Evolutionary conservation across 2,329 filamentous ascomycete genomes (phyloP).

Genomic region (Alternaria atra): DNA sequence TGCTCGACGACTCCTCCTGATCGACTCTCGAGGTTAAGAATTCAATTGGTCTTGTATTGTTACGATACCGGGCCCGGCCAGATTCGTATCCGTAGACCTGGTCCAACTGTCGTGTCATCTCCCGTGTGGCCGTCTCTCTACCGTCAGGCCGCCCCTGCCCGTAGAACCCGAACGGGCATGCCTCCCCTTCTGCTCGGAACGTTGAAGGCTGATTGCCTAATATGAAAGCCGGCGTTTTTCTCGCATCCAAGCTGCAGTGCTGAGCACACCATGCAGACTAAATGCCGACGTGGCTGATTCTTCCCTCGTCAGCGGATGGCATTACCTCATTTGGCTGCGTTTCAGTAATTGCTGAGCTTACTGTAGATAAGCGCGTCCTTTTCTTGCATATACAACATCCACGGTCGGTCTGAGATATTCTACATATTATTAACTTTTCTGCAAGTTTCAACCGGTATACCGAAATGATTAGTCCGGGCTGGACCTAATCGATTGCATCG

Average conservation of each 20-base stretch:
- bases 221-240: neutral
- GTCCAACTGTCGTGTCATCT: conserved; percentile 19
- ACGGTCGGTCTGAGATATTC: neutral
- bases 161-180: conserved; percentile 1
- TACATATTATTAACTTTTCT: neutral
- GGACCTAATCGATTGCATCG: conserved; percentile 4
- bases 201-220: neutral
- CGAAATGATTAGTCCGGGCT: neutral
- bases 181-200: conserved; percentile 10
- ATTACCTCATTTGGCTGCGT: neutral
- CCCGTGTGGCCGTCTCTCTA: conserved; percentile 19
- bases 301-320: neutral
- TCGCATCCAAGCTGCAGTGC: neutral
- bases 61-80: neutral
- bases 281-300: neutral
- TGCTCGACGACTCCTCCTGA: neutral
- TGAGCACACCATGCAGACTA: neutral
- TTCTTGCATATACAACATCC: neutral
- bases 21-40: neutral
- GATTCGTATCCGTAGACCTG: conserved; percentile 18
- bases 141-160: conserved; percentile 10
- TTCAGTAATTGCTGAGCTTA: neutral
- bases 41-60: conserved; percentile 8
- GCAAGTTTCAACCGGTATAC: neutral
- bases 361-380: neutral